These are phyloP conservation scores for Macadamia tetraphylla DNA, from an alignment of 164 flowering plant species.

Conservation along the genomic window DNA sequence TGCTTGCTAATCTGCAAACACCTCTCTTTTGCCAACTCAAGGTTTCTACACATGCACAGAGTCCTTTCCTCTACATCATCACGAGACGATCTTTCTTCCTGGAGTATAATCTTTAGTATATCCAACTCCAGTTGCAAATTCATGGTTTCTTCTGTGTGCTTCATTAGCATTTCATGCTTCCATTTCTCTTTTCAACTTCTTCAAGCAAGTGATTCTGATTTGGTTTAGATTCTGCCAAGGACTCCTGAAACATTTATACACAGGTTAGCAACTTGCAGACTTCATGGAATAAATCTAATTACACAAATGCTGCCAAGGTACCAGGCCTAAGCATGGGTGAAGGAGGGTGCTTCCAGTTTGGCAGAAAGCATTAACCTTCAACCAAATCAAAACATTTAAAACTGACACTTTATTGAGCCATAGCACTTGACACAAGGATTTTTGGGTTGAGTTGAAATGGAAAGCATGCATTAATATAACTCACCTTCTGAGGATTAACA, in stretches of 20 bases:
- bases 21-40: conserved; percentile 43
- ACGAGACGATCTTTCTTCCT: conserved; percentile 62
- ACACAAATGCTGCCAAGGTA: no score
- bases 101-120: conserved; percentile 62
- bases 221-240: conserved; percentile 22
- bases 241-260: conserved; percentile 33
- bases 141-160: conserved; percentile 52
- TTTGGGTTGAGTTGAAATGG: not conserved
- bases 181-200: conserved; percentile 18
- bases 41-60: conserved; percentile 32
- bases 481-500: conserved; percentile 30
- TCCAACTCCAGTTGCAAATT: conserved; percentile 82
- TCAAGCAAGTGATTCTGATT: conserved; percentile 14
- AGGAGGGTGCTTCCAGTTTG: no score
- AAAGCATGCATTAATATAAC: not conserved
- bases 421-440: no score
- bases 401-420: no score
- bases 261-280: conserved; percentile 4
- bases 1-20: conserved; percentile 30
- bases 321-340: no score
- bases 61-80: conserved; percentile 43
- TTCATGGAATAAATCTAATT: not conserved
- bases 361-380: no score
- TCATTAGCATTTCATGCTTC: conserved; percentile 19
- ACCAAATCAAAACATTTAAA: no score